phyloP scores from a whole-genome alignment of 2,329 filamentous ascomycete species.

The Colletotrichum higginsianum region DNA sequence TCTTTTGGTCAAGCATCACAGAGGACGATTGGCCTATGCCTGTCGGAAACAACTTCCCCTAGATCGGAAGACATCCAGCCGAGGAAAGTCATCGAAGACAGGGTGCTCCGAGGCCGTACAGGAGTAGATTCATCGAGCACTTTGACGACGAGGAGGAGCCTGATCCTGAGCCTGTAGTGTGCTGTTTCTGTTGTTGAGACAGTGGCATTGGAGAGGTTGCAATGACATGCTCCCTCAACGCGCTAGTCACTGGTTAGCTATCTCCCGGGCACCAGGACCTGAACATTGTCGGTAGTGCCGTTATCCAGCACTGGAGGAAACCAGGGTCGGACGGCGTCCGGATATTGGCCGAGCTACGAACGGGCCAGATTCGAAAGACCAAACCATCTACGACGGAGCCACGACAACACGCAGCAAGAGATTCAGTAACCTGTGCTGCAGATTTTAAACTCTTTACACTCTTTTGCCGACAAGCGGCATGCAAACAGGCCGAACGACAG shows the following conservation, averaged over 20 bases:
- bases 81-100: neutral
- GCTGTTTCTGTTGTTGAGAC: neutral
- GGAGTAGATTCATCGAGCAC: conserved; percentile 2
- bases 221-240: neutral
- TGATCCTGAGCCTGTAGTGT: neutral
- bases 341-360: neutral
- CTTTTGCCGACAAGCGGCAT: conserved; percentile 14
- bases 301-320: neutral
- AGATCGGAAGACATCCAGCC: conserved; percentile 8
- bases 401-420: neutral
- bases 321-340: neutral
- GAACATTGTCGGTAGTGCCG: neutral
- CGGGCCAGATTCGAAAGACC: neutral
- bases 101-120: neutral
- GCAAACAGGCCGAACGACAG: neutral
- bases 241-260: neutral
- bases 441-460: conserved; percentile 8
- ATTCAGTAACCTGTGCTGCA: too few species aligned
- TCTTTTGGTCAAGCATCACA: conserved; percentile 99
- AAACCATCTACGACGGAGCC: neutral
- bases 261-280: too few species aligned
- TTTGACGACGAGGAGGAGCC: conserved; percentile 5
- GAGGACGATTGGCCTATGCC: conserved; percentile 95
- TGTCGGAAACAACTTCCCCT: conserved; percentile 57
- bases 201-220: neutral